A percentile compares a stretch with the other conserved stretches of the same genome.
phyloP scores from a whole-genome alignment of 768 basidiomycete genomes.

The Boletus rubroflammeus region DNA sequence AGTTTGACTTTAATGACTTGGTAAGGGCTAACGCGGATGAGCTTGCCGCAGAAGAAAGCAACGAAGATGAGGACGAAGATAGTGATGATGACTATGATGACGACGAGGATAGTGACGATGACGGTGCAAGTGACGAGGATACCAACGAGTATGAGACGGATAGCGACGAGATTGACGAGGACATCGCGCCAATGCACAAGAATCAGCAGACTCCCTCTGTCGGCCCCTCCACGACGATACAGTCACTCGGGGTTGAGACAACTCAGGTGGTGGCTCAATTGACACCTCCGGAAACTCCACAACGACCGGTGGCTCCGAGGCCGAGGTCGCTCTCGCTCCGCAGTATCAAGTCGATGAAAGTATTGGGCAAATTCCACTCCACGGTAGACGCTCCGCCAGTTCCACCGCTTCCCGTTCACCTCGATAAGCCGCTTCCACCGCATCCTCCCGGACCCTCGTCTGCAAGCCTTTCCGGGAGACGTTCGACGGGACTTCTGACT shows the following conservation, averaged over 20 bases:
- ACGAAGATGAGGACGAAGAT: conserved; percentile 43
- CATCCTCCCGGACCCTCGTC: conserved; percentile 20
- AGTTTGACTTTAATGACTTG: conserved; percentile 79
- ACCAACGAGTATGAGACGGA: conserved; percentile 36
- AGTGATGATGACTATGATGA: conserved; percentile 39
- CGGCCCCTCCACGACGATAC: not conserved
- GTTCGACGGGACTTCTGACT: conserved; percentile 14
- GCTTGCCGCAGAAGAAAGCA: conserved; percentile 68
- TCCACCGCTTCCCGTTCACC: conserved; percentile 33
- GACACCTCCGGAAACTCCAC: not conserved
- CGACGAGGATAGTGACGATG: conserved; percentile 40
- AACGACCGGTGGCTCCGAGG: conserved; percentile 7
- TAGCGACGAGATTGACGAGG: conserved; percentile 13
- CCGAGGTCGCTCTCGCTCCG: conserved; percentile 45
- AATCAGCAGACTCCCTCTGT: not conserved
- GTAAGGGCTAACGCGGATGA: conserved; percentile 77
- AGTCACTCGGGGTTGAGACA: conserved; percentile 1
- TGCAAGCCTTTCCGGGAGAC: conserved; percentile 11
- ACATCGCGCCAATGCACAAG: not conserved
- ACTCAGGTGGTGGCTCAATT: not conserved
- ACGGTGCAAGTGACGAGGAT: conserved; percentile 38
- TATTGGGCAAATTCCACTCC: conserved; percentile 17
- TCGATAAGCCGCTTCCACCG: conserved; percentile 45
- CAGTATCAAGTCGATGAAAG: conserved; percentile 45
- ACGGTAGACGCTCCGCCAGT: conserved; percentile 39